These are phyloP conservation scores for Colletotrichum liriopes DNA, from an alignment of 2,329 filamentous ascomycete genomes.

Conservation along the genomic window DNA sequence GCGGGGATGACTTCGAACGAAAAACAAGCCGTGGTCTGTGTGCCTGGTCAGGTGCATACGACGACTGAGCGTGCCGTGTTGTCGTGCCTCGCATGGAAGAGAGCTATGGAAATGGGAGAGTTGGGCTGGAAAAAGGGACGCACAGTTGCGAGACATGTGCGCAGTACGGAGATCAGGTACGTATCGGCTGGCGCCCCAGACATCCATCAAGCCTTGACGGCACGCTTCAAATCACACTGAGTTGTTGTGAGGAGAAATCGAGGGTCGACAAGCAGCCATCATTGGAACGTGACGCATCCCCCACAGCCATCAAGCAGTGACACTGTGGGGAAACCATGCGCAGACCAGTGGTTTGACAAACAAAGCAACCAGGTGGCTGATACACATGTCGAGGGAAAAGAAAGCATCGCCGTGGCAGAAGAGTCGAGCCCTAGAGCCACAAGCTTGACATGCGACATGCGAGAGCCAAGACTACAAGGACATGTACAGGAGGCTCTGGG, in stretches of 20 bases:
- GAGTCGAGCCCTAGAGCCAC: background rate
- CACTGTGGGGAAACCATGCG: slow-evolving; percentile 22
- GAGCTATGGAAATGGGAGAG: background rate
- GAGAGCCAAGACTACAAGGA: background rate
- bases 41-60: background rate
- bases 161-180: background rate
- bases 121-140: background rate
- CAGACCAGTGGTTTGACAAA: background rate
- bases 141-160: background rate
- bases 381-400: background rate
- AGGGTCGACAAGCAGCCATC: background rate
- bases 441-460: background rate
- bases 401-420: background rate
- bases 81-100: background rate
- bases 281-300: slow-evolving; percentile 6
- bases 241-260: background rate
- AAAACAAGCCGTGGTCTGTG: slow-evolving; percentile 9
- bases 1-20: slow-evolving; percentile 21
- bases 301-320: slow-evolving; percentile 11
- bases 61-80: background rate
- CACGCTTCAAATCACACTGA: background rate
- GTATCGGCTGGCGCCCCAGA: slow-evolving; percentile 2
- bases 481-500: background rate
- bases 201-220: slow-evolving; percentile 25
- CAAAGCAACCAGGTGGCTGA: background rate